Evolutionary conservation across 2,329 filamentous ascomycete genomes (phyloP).

Genomic region (Zymoseptoria ardabiliae): DNA sequence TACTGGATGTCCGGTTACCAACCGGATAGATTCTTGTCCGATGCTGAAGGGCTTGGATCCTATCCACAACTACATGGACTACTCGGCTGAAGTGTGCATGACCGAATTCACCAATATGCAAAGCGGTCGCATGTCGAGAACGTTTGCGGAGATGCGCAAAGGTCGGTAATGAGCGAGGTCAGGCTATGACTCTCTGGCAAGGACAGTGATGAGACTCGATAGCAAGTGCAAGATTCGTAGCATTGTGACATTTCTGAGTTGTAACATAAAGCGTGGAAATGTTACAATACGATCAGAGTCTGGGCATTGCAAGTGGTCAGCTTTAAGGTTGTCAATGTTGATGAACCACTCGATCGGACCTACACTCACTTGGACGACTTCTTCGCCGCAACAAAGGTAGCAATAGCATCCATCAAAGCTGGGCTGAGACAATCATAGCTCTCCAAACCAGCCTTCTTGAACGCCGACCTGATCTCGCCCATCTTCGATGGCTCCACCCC

Average conservation of each 20-base stretch:
- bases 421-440: slow-evolving; percentile 58
- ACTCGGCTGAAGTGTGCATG: not conserved
- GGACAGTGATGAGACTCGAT: not conserved
- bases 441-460: slow-evolving; percentile 51
- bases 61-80: slow-evolving; percentile 37
- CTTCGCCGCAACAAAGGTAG: slow-evolving; percentile 15
- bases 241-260: not conserved
- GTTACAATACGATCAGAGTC: no score
- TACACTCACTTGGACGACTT: not conserved
- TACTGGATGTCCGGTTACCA: slow-evolving; percentile 40
- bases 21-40: slow-evolving; percentile 41
- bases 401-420: slow-evolving; percentile 50
- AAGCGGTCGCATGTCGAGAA: not conserved
- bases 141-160: not conserved
- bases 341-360: no score
- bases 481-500: slow-evolving; percentile 52
- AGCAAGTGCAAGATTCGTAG: not conserved
- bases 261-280: no score
- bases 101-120: not conserved
- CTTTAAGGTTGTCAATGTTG: not conserved
- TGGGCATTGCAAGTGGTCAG: not conserved
- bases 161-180: not conserved
- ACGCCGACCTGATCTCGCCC: slow-evolving; percentile 46
- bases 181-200: not conserved
- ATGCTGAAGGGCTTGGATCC: slow-evolving; percentile 37